A percentile compares a stretch with the other conserved stretches of the same genome.
These are phyloP conservation scores for Termitomyces sp. DNA, from an alignment of 768 basidiomycete species.

Conservation along the genomic window DNA sequence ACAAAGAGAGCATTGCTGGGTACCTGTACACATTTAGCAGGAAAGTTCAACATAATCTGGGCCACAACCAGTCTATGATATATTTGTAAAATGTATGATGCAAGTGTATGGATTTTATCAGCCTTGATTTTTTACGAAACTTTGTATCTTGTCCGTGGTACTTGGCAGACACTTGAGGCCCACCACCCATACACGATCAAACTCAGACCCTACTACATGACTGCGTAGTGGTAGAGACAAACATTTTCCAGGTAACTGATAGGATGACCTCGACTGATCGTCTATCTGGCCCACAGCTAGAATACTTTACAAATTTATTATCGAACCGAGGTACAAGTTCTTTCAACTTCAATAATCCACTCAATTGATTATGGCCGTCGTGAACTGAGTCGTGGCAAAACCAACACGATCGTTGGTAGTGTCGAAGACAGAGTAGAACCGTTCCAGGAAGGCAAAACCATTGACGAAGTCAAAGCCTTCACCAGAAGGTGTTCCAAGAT, in stretches of 20 bases:
- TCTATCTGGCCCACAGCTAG: background rate
- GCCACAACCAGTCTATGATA: too few species aligned
- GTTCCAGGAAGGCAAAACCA: slow-evolving; percentile 47
- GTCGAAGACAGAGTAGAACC: slow-evolving; percentile 66
- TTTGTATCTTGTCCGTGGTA: too few species aligned
- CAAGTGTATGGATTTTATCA: too few species aligned
- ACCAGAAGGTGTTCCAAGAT: slow-evolving; percentile 34
- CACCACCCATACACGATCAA: slow-evolving; percentile 27
- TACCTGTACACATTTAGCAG: too few species aligned
- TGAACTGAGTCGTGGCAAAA: slow-evolving; percentile 49
- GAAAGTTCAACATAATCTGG: too few species aligned
- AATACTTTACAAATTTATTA: background rate
- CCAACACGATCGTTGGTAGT: slow-evolving; percentile 52
- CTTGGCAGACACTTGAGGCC: too few species aligned
- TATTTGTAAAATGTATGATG: too few species aligned
- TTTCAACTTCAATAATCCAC: background rate
- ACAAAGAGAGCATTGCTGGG: too few species aligned
- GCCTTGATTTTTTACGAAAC: too few species aligned
- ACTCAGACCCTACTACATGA: slow-evolving; percentile 24
- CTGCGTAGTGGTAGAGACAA: slow-evolving; percentile 13
- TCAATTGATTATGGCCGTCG: slow-evolving; percentile 38
- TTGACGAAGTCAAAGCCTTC: slow-evolving; percentile 52
- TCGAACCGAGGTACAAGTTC: background rate
- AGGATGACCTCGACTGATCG: slow-evolving; percentile 12
- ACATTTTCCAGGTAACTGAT: slow-evolving; percentile 38